These are phyloP conservation scores for Plasmodium gonderi DNA, from an alignment of 169 alveolate species.

Conservation along the genomic window DNA sequence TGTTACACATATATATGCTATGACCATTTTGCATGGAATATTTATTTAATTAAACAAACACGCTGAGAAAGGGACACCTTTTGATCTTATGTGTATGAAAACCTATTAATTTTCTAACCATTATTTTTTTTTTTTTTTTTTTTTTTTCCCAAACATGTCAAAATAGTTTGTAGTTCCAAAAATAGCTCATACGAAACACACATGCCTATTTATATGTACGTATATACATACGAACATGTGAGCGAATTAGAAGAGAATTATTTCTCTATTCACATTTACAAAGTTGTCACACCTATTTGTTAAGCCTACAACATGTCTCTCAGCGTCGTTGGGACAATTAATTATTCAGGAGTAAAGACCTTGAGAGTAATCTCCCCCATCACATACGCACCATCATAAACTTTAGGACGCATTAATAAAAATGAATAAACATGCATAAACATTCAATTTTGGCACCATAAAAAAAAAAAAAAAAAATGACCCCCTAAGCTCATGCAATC, in stretches of 20 bases:
- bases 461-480: no score
- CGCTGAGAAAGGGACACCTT: not conserved
- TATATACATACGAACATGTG: not conserved
- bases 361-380: no score
- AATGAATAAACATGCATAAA: no score
- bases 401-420: no score
- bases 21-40: not conserved
- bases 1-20: not conserved
- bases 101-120: not conserved
- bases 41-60: not conserved
- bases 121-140: not conserved
- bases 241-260: no score
- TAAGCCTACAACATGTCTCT: no score
- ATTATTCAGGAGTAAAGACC: no score
- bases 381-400: not conserved
- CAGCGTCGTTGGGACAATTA: no score
- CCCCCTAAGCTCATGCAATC: no score
- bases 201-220: not conserved
- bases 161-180: not conserved
- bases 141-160: not conserved
- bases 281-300: no score
- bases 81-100: not conserved
- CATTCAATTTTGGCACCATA: no score
- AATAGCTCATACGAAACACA: not conserved
- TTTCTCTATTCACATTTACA: no score